These are phyloP conservation scores for Aureobasidium uvarum DNA, from an alignment of 2,329 filamentous ascomycete genomes.

Conservation along the genomic window DNA sequence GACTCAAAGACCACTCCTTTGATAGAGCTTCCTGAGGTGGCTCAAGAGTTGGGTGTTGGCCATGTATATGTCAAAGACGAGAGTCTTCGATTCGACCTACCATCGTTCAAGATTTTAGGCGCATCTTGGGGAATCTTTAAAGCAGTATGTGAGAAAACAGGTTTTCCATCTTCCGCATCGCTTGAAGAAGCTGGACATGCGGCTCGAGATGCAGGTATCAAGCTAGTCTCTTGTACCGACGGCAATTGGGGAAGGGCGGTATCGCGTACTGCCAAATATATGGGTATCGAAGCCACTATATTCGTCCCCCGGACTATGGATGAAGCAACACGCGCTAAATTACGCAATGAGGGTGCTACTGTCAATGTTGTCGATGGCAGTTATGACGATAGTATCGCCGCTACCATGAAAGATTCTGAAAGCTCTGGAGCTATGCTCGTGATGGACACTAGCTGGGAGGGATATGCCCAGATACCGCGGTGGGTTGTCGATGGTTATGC, in stretches of 20 bases:
- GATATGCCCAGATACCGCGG: constrained; percentile 64
- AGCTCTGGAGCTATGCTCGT: constrained; percentile 54
- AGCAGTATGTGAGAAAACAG: constrained; percentile 44
- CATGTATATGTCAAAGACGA: constrained; percentile 70
- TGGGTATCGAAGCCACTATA: constrained; percentile 57
- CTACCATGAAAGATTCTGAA: constrained; percentile 49
- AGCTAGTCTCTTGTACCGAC: constrained; percentile 65
- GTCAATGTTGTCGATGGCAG: constrained; percentile 55
- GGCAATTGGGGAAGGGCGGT: constrained; percentile 76
- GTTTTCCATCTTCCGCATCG: constrained; percentile 1
- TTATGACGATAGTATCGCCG: constrained; percentile 63
- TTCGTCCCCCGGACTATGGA: constrained; percentile 63
- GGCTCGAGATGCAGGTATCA: constrained; percentile 37
- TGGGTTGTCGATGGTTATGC: constrained; percentile 78
- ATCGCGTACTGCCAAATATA: constrained; percentile 62
- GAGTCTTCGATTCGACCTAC: constrained; percentile 64
- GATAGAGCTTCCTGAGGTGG: constrained; percentile 53
- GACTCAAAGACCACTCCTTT: constrained; percentile 55
- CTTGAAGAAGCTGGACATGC: constrained; percentile 17
- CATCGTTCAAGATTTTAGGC: constrained; percentile 77
- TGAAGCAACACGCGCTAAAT: constrained; percentile 52
- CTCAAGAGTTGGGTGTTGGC: constrained; percentile 56
- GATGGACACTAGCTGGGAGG: constrained; percentile 66
- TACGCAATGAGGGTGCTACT: constrained; percentile 61
- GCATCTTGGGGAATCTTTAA: constrained; percentile 70